phyloP scores from a whole-genome alignment of 805 yeast genomes.

The Ogataea methanolica region DNA sequence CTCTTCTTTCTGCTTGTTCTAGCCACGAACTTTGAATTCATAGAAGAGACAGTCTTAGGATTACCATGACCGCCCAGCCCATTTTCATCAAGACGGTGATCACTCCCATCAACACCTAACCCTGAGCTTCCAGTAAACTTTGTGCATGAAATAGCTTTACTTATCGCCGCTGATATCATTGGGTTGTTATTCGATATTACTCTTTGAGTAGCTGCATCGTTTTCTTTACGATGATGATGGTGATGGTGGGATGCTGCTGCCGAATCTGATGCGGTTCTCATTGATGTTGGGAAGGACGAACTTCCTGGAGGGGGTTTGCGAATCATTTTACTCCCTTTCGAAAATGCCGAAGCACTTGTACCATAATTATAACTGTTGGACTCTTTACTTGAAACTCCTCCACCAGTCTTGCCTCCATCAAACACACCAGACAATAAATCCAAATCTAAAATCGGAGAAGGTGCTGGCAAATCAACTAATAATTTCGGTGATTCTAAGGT shows the following conservation, averaged over 20 bases:
- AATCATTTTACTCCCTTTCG: background rate
- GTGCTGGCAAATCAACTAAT: conserved; percentile 13
- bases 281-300: conserved; percentile 13
- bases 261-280: conserved; percentile 11
- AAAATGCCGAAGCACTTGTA: background rate
- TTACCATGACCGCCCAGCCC: conserved; percentile 2
- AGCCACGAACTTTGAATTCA: conserved; percentile 59
- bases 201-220: conserved; percentile 12
- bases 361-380: conserved; percentile 1
- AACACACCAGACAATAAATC: conserved; percentile 9
- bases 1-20: conserved; percentile 45
- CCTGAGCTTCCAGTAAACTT: conserved; percentile 1
- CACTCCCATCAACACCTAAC: background rate
- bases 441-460: conserved; percentile 13
- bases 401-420: background rate
- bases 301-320: conserved; percentile 16
- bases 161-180: conserved; percentile 33
- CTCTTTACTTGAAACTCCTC: background rate
- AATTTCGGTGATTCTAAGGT: conserved; percentile 11
- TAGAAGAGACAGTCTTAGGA: conserved; percentile 40
- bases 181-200: conserved; percentile 22
- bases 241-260: background rate
- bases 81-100: background rate
- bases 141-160: conserved; percentile 26
- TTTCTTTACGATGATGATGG: background rate